Base-by-base conservation (phyloP, 164 flowering plant species). In the Stephania yunnanensis region DNA sequence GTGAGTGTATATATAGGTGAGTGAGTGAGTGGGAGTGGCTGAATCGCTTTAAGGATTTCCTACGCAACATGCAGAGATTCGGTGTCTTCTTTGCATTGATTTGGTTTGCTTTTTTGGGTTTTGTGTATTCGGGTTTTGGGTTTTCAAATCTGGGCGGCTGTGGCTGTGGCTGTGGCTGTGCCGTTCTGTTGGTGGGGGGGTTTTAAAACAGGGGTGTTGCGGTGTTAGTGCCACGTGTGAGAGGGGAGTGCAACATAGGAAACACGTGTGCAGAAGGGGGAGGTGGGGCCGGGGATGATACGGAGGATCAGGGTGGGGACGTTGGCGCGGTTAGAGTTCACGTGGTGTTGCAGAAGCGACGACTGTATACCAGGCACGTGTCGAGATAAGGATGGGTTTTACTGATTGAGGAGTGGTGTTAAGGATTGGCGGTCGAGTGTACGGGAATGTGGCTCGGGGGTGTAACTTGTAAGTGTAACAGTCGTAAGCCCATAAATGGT, bases 11-110 rank as follows among this genome's bases (percentile, higher is more conserved):
- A 36, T 36, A 36, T 36, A 36, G 42, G 42, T 1, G 42, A 36
- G 42, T 36, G 36, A 3, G n/a, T n/a, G 42, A 36, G 42, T 2
- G 42, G 42, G 78, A 80, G 15, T 50, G 55, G 55, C 11, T 50
- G 55, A 82, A 84, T 84, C 80, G 70, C 89, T 88, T 85, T 84
- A 84, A 80, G 83, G 91, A 89, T 89, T 80, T 85, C 55, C 80
- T 83, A 77, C 85, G 83, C 82, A 87, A 84, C 86, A 87, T 82
- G 88, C 85, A 84, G 80, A 85, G 88, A 83, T 84, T 85, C 84
- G 46, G 22, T 72, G 12, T 68, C 48, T 68, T 61, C 25, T 63
- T 19, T 20, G 8, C 42, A 2, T 36, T 36, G 42, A 4, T 36
- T 36, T 36, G 42, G 42, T 36, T 36, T 36, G 42, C 42, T 36